Conservation (phyloP, 345 rosid genomes). For the Eucalyptus pauciflora region DNA sequence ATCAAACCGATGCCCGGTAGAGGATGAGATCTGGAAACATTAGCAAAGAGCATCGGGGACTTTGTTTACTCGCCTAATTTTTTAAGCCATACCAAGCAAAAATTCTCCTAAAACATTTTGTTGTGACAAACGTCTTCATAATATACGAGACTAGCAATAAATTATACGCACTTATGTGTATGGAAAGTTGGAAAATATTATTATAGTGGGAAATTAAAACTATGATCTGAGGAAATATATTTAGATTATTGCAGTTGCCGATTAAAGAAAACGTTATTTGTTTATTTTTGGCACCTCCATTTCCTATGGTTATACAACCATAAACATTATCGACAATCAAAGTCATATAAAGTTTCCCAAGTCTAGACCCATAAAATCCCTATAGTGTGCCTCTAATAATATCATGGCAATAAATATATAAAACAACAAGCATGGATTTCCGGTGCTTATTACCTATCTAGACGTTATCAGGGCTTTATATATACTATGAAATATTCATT, state of each 20-base stretch:
- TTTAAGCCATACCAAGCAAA: neutral
- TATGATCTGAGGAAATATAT: neutral
- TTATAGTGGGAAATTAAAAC: neutral
- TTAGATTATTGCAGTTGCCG: neutral
- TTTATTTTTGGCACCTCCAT: neutral
- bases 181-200: neutral
- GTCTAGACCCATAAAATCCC: neutral
- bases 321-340: neutral
- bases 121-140: neutral
- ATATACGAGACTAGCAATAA: neutral
- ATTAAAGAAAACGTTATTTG: neutral
- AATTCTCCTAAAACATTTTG: neutral
- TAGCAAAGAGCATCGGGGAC: neutral
- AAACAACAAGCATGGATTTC: neutral
- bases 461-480: neutral
- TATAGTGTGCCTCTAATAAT: neutral
- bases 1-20: neutral
- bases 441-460: neutral
- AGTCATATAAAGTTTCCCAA: neutral
- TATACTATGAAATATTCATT: neutral
- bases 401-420: neutral
- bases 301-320: neutral
- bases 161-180: neutral
- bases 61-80: neutral
- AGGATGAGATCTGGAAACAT: neutral